Percentiles rank a stretch among this genome's conserved stretches.
Conservation (phyloP, 2,329 filamentous ascomycete species). For the Claviceps purpurea region DNA sequence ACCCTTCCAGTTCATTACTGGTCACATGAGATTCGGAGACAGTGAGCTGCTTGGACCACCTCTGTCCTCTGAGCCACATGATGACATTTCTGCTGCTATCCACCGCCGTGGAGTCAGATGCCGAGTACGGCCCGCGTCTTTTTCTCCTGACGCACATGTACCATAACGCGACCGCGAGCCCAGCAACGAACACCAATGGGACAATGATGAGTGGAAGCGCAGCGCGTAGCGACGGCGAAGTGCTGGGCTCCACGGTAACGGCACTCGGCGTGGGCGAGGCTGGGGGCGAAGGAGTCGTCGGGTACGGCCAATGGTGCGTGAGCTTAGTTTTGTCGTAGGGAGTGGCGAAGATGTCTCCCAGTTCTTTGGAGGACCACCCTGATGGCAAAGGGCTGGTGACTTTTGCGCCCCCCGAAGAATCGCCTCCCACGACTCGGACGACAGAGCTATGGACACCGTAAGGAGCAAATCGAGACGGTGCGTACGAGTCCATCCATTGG, state of each 20-base stretch:
- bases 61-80: constrained; percentile 37
- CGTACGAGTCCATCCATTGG: constrained; percentile 58
- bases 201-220: constrained; percentile 9
- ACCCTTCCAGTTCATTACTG: not conserved
- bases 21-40: not conserved
- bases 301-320: constrained; percentile 47
- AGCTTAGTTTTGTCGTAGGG: constrained; percentile 45
- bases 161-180: constrained; percentile 29
- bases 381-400: constrained; percentile 47
- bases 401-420: constrained; percentile 53
- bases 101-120: constrained; percentile 28
- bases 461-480: constrained; percentile 45
- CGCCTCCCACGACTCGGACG: constrained; percentile 53
- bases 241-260: not conserved
- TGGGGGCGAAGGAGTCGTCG: constrained; percentile 8
- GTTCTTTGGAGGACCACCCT: constrained; percentile 35
- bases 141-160: constrained; percentile 39
- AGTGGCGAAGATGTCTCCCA: constrained; percentile 39
- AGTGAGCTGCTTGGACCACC: constrained; percentile 23
- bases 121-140: constrained; percentile 15
- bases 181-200: constrained; percentile 3
- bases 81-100: constrained; percentile 34
- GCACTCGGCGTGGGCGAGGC: not conserved
- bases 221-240: not conserved
- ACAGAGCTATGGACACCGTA: constrained; percentile 59